Percentiles rank a stretch among this genome's conserved stretches.
These are phyloP conservation scores for Ustulina deusta DNA, from an alignment of 2,329 filamentous ascomycete species.

Conservation along the genomic window DNA sequence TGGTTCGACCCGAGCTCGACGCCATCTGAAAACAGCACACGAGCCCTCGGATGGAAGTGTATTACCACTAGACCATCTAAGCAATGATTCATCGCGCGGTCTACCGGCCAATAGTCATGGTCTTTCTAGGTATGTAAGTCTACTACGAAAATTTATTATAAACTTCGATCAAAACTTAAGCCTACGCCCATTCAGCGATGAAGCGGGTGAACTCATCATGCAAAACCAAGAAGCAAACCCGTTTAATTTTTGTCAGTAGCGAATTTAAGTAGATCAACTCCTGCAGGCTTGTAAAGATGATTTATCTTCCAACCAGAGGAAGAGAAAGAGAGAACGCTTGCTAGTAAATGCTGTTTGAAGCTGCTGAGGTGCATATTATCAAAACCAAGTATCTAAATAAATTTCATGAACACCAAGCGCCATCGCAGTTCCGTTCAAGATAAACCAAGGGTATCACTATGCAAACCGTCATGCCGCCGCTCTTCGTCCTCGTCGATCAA, in stretches of 20 bases:
- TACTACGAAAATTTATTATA: no score
- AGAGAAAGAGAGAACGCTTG: background rate
- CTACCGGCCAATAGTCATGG: no score
- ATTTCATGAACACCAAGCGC: slow-evolving; percentile 15
- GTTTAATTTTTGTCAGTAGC: background rate
- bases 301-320: background rate
- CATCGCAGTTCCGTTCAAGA: slow-evolving; percentile 14
- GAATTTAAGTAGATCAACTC: background rate
- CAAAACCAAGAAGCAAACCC: background rate
- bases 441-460: slow-evolving; percentile 33
- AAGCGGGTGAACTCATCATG: background rate
- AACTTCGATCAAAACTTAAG: no score
- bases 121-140: no score
- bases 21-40: no score
- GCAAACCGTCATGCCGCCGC: slow-evolving; percentile 7
- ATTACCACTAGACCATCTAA: no score
- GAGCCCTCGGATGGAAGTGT: no score
- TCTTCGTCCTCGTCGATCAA: slow-evolving; percentile 41
- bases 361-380: background rate
- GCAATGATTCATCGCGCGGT: no score
- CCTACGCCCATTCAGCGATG: background rate
- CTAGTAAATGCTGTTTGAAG: background rate
- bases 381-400: background rate
- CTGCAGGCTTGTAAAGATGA: background rate
- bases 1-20: background rate